Evolutionary conservation across 305 asterid genomes (phyloP).

Genomic region (Stenogyne calaminthoides): DNA sequence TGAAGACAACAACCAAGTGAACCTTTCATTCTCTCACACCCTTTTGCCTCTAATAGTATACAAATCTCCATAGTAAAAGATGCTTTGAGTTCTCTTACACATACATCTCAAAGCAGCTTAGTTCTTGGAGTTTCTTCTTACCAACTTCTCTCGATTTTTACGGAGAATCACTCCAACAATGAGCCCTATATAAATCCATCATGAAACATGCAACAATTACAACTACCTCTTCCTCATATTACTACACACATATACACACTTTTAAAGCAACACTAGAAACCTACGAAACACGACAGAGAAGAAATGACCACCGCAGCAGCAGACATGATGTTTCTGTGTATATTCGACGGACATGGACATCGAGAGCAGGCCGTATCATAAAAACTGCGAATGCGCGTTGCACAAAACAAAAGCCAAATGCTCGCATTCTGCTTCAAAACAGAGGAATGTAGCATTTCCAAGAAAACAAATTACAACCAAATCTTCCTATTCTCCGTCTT

Average conservation of each 20-base stretch:
- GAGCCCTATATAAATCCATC: slow-evolving; percentile 24
- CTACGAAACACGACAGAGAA: not conserved
- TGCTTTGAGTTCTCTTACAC: not conserved
- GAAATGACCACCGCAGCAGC: slow-evolving; percentile 31
- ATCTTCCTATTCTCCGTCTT: not conserved
- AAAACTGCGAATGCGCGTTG: slow-evolving; percentile 41
- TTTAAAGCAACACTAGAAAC: not conserved
- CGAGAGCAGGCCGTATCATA: slow-evolving; percentile 44
- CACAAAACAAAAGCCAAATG: slow-evolving; percentile 27
- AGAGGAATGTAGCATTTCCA: slow-evolving; percentile 33
- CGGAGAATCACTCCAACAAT: too few species aligned
- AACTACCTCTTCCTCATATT: not conserved
- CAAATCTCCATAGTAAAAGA: not conserved
- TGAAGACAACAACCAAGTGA: not conserved
- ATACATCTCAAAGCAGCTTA: not conserved
- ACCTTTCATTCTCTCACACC: not conserved
- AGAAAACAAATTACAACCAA: slow-evolving; percentile 19
- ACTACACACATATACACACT: not conserved
- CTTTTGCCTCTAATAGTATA: too few species aligned
- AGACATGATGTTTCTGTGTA: slow-evolving; percentile 30
- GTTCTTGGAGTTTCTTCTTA: not conserved
- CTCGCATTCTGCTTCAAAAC: slow-evolving; percentile 22
- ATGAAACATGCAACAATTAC: slow-evolving; percentile 1
- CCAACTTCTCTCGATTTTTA: too few species aligned
- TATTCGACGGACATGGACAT: slow-evolving; percentile 36